Evolutionary conservation across 805 yeast species (phyloP), one percentile per base, ranked within the genome.

Genomic region (Grigorovia humatica): DNA sequence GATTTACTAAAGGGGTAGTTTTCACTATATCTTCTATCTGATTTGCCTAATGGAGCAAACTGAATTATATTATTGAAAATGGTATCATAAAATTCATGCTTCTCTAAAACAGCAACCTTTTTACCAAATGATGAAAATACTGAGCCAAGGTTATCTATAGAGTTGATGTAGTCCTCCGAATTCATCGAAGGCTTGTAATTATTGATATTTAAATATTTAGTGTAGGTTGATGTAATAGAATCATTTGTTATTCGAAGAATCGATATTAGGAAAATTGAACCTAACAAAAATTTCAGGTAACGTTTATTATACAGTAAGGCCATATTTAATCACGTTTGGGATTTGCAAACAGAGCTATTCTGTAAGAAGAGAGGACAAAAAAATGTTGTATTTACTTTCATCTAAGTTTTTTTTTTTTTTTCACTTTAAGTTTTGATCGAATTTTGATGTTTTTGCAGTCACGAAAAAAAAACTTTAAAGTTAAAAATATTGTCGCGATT

Each of bases 31-130:
- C 46, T 51, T 40, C 56, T 56, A 32, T 54, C 58, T 1, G 59
- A 50, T 44, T 56, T 57, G 3, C 68, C 67, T 15, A 47, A 47
- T 9, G 66, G 65, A 1, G 69, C 42, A n/a, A 38, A 38, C 15
- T 38, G 12, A 13, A 38, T 38, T 3, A 38, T 38, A 15, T 38
- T 38, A 38, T 38, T 38, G 17, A 38, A 38, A 12, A 38, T 38
- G 2, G n/a, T 38, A 38, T 38, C 42, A 38, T 38, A 38, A 38
- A 38, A 38, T 38, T 13, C 15, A 38, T 38, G 42, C 13, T 15
- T 38, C 12, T 7, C 15, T 38, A 23, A 23, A 23, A 15, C 42
- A 12, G 17, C 3, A 15, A 12, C 42, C 3, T 38, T 38, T 12
- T 38, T 15, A 15, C 17, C 15, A 4, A 32, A 32, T 32, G 15